A percentile compares a stretch with the other conserved stretches of the same genome.
Evolutionary conservation across 495 filamentous ascomycete genomes (phyloP).

Genomic region (Trichoderma erinaceum): DNA sequence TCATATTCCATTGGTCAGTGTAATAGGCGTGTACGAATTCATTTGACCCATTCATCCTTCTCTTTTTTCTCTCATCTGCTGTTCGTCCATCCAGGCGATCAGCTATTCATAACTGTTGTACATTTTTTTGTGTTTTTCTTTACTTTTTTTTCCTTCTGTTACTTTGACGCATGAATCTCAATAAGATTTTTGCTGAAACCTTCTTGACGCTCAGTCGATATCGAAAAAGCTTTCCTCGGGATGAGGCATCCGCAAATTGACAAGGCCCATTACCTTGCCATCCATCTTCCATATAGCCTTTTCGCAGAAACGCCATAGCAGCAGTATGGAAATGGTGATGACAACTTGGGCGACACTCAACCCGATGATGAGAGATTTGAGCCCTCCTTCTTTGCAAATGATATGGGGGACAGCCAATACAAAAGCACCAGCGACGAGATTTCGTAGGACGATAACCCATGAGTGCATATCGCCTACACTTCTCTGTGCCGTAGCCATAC

Average conservation of each 20-base stretch:
- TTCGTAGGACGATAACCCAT: slow-evolving; percentile 29
- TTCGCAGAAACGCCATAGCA: slow-evolving; percentile 34
- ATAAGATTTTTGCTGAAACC: neutral
- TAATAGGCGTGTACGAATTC: neutral
- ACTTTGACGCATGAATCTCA: neutral
- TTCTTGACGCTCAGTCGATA: slow-evolving; percentile 27
- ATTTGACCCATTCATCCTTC: no score
- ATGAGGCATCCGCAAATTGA: slow-evolving; percentile 35
- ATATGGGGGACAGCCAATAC: slow-evolving; percentile 35
- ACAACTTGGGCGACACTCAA: slow-evolving; percentile 31
- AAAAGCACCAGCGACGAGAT: slow-evolving; percentile 32
- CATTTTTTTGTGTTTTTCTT: no score
- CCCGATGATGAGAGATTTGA: slow-evolving; percentile 30
- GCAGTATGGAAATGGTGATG: slow-evolving; percentile 24
- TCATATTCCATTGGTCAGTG: no score
- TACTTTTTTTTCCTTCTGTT: no score
- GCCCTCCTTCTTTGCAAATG: slow-evolving; percentile 29
- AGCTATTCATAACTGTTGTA: no score
- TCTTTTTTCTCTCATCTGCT: no score
- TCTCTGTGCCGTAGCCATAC: slow-evolving; percentile 32
- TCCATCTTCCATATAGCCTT: slow-evolving; percentile 33
- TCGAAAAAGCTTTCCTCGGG: slow-evolving; percentile 41
- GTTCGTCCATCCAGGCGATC: no score
- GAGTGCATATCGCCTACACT: slow-evolving; percentile 39
- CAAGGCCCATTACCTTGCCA: slow-evolving; percentile 37